These are phyloP conservation scores for Ganoderma meredithae DNA, from an alignment of 1,284 basidiomycete species.

Conservation along the genomic window DNA sequence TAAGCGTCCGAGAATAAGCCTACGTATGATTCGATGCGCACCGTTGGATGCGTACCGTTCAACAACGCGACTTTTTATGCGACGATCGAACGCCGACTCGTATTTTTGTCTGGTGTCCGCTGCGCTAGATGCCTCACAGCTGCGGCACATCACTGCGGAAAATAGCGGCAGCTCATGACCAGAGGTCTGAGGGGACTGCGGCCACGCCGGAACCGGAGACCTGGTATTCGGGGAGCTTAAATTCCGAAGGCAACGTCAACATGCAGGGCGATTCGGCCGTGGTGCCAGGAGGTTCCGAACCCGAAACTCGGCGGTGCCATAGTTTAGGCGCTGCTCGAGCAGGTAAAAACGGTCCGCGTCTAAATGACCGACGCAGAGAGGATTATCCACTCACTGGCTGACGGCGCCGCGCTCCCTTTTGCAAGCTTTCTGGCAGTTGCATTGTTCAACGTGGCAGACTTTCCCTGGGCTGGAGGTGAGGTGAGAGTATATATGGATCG, in stretches of 20 bases:
- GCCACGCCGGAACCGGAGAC: neutral
- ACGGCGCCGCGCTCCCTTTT: neutral
- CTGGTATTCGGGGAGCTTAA: neutral
- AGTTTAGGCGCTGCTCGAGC: neutral
- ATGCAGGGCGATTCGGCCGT: conserved; percentile 3
- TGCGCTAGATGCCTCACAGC: neutral
- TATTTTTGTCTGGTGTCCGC: neutral
- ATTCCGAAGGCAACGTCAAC: neutral
- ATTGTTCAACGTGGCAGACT: neutral
- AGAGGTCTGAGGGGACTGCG: conserved; percentile 2
- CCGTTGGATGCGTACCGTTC: neutral
- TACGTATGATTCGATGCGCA: neutral
- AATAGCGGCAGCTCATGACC: neutral
- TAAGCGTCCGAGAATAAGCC: neutral
- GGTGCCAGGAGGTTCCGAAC: neutral
- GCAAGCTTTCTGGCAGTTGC: neutral
- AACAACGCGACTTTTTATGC: too few relatives aligned
- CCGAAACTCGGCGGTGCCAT: conserved; percentile 2
- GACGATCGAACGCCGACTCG: conserved; percentile 4
- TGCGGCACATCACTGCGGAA: neutral
- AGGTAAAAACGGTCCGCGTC: neutral
- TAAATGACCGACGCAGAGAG: neutral
- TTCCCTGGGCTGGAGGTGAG: neutral
- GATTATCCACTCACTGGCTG: neutral
- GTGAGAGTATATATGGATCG: neutral